These are phyloP conservation scores for Bertia moriformis DNA, from an alignment of 2,329 filamentous ascomycete genomes.

Conservation along the genomic window DNA sequence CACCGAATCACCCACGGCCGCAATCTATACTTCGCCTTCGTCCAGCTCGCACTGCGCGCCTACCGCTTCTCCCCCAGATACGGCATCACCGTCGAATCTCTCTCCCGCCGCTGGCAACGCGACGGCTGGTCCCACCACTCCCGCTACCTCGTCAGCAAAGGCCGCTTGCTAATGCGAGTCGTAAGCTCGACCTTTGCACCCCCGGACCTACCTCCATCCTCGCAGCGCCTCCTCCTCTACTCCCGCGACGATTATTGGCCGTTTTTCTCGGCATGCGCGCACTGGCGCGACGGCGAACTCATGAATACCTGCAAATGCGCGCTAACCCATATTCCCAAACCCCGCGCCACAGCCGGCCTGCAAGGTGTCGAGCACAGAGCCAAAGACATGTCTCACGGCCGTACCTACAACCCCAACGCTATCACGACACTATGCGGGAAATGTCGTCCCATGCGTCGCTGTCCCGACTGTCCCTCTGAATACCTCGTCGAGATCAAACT, in stretches of 20 bases:
- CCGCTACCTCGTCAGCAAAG: conserved; percentile 35
- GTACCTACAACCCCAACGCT: conserved; percentile 20
- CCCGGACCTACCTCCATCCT: conserved; percentile 31
- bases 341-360: conserved; percentile 20
- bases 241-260: conserved; percentile 44
- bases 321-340: conserved; percentile 35
- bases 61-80: conserved; percentile 27
- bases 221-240: conserved; percentile 39
- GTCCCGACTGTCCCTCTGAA: conserved; percentile 46
- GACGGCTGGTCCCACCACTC: conserved; percentile 37
- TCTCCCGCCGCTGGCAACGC: conserved; percentile 38
- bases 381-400: conserved; percentile 13
- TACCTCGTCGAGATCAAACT: conserved; percentile 46
- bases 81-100: conserved; percentile 27
- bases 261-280: conserved; percentile 46
- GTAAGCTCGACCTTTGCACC: conserved; percentile 35
- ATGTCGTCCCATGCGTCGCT: conserved; percentile 43
- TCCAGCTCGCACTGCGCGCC: conserved; percentile 37
- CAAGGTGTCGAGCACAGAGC: conserved; percentile 20
- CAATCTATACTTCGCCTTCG: conserved; percentile 39
- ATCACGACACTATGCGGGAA: conserved; percentile 34
- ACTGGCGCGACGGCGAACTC: conserved; percentile 46
- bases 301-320: conserved; percentile 48
- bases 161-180: conserved; percentile 41
- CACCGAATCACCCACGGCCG: conserved; percentile 37